Evolutionary conservation across 306 rosid genomes (phyloP).

Genomic region (Vicia faba): DNA sequence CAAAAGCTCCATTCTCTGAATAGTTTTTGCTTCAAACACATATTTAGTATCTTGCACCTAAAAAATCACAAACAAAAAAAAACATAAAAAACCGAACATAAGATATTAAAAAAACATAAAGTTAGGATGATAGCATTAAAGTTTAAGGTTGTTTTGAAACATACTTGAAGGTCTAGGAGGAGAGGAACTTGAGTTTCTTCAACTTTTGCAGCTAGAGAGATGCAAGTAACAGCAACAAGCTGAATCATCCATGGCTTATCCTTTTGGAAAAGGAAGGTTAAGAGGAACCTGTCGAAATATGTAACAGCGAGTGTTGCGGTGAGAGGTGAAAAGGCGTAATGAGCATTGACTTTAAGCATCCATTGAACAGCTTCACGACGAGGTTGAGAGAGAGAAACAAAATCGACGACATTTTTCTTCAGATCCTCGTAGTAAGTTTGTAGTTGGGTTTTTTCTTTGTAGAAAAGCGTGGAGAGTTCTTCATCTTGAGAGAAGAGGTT

Average conservation of each 20-base stretch:
- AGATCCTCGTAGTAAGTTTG: conserved; percentile 37
- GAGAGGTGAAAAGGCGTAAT: conserved; percentile 71
- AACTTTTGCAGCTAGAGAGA: conserved; percentile 93
- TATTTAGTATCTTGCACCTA: conserved; percentile 69
- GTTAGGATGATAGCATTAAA: background rate
- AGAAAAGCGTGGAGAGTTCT: conserved; percentile 63
- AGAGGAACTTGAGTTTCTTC: conserved; percentile 93
- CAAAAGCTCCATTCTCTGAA: conserved; percentile 91
- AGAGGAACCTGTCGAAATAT: conserved; percentile 72
- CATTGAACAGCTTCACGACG: conserved; percentile 72
- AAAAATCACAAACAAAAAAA: conserved; percentile 3
- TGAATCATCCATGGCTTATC: conserved; percentile 90
- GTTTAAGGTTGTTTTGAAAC: background rate
- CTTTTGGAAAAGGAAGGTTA: conserved; percentile 61
- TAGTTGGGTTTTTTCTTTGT: conserved; percentile 60
- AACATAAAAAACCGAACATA: background rate
- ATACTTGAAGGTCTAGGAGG: conserved; percentile 90
- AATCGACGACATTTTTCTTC: conserved; percentile 18
- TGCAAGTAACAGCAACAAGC: conserved; percentile 87
- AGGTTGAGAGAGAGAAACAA: conserved; percentile 38
- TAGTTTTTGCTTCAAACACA: conserved; percentile 77
- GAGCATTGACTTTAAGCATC: conserved; percentile 78
- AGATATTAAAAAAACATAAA: background rate
- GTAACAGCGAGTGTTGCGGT: conserved; percentile 83
- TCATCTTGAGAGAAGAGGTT: conserved; percentile 78